phyloP scores from a whole-genome alignment of 306 rosid genomes.

The Ziziphus jujuba region DNA sequence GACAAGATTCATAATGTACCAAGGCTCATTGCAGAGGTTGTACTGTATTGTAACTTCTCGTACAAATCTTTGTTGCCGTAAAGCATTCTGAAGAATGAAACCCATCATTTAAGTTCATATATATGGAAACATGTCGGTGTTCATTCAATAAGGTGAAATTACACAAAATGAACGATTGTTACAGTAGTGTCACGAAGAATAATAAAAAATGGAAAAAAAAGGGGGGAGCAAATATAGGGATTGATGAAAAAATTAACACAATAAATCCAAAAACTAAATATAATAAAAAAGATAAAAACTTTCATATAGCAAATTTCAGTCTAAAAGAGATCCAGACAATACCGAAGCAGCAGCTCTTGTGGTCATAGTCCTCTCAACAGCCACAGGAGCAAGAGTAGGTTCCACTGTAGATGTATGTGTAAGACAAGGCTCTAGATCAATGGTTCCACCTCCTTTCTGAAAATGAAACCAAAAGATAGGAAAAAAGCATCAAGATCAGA shows the following conservation, averaged over 20 bases:
- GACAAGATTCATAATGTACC: constrained; percentile 43
- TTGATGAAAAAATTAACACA: no score
- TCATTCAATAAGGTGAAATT: background rate
- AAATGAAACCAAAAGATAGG: constrained; percentile 23
- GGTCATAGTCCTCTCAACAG: constrained; percentile 91
- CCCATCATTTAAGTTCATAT: constrained; percentile 13
- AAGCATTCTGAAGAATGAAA: constrained; percentile 69
- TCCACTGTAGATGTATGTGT: constrained; percentile 90
- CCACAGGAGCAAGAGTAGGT: constrained; percentile 93
- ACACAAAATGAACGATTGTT: no score
- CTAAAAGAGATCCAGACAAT: constrained; percentile 31
- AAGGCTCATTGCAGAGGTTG: constrained; percentile 99
- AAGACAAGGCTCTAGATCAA: constrained; percentile 94
- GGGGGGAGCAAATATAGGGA: no score
- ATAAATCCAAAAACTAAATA: no score
- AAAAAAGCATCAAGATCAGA: constrained; percentile 23
- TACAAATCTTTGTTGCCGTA: constrained; percentile 82
- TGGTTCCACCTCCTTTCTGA: constrained; percentile 94
- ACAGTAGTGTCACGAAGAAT: no score
- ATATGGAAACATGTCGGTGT: background rate
- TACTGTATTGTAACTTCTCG: constrained; percentile 97
- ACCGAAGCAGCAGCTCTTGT: constrained; percentile 99
- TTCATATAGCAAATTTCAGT: constrained; percentile 6
- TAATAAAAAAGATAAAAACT: background rate
- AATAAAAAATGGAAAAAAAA: no score